Base-by-base conservation (phyloP, 2,329 filamentous ascomycete genomes). In the Diaporthe sp. region DNA sequence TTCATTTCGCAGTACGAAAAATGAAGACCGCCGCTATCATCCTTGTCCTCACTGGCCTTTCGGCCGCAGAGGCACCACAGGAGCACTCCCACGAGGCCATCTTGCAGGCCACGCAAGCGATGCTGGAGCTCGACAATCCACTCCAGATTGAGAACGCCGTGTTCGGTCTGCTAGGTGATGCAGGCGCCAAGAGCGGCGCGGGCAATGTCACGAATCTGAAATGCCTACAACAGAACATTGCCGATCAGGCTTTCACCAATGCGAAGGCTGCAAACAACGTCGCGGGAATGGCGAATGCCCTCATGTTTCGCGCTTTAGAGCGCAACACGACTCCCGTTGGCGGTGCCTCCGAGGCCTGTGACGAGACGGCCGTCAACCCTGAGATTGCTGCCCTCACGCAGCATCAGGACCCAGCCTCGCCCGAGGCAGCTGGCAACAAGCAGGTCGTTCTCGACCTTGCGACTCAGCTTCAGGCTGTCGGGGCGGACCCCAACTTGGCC, bases 31-130 rank as follows among this genome's bases (percentile, higher is more conserved):
- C 7, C 17, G 35, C 35, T 6, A n/a, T 42, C 17, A n/a, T 30
- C 2, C 19, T 58, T 42, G 22, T 45, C 40, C 38, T 58, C 3
- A 52, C 67, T 2, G 30, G 35, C 35, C 25, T 71, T 2, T n/a
- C 47, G 4, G 25, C 42, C 8, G 45, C 67, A n/a, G 87, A 89
- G 78, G 87, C 89, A 74, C 87, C 87, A 35, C 86, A 89, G 77
- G 87, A 89, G 77, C 86, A 89, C 77, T 86, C 87, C 12, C 88
- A 89, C 79, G 80, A 85, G 75, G 83, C 83, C 76, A 83, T 88
- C 77, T 76, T 89, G 55, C 80, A 81, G 33, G 81, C 81, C 40
- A 84, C 87, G 71, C 81, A 84, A 74, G 79, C 79, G 10, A 80
- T 82, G 55, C 78, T 89, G 50, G 70, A 81, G 8, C 77, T 82